Base-by-base conservation (phyloP, 1,139 yeast genomes). In the Debaryomyces subglobosus region DNA sequence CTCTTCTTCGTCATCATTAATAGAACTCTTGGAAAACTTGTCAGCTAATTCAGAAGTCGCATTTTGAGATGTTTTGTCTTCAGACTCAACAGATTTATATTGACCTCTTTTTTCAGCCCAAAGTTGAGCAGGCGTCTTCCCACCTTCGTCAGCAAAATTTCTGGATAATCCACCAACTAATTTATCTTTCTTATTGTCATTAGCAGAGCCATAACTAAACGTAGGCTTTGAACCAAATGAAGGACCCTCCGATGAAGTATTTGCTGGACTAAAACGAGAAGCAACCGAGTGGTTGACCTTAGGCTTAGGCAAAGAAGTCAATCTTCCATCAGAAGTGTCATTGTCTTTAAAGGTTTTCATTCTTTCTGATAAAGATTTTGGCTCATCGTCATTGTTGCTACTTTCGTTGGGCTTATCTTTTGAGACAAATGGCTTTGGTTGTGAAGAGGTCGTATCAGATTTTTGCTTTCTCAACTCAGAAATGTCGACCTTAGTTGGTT, bases 51-150 rank as follows among this genome's bases (percentile, higher is more conserved):
- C 48, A 36, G 53, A 48, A 23, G 49, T 46, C 32, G 50, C 56
- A 12, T n/a, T 29, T 10, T 15, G 30, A 13, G 13, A 23, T 18
- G 40, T 39, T n/a, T 40, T 18, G n/a, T 40, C 36, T 18, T 59
- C 62, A 23, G 59, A 56, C 21, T 70, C 56, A 41, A 77, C 82
- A 35, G 74, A 73, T 58, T 74, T 79, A 59, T 72, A 81, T 58
- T 82, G 78, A 44, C 89, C 94, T 65, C 86, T 85, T 74, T 85
- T 89, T 66, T 89, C 97, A 18, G 97, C 97, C 97, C 97, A 91
- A 34, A 89, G 63, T 68, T 91, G 97, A 33, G 97, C 97, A 27
- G 98, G 97, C 3, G 96, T 88, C 69, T 89, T 89, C 52, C 96
- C 97, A 50, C 79, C 82, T 55, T 80, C 81, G 45, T 89, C 74